Base-by-base conservation (phyloP, 225 moss, liverwort and hornwort species). In the Physcomitrium patens region DNA sequence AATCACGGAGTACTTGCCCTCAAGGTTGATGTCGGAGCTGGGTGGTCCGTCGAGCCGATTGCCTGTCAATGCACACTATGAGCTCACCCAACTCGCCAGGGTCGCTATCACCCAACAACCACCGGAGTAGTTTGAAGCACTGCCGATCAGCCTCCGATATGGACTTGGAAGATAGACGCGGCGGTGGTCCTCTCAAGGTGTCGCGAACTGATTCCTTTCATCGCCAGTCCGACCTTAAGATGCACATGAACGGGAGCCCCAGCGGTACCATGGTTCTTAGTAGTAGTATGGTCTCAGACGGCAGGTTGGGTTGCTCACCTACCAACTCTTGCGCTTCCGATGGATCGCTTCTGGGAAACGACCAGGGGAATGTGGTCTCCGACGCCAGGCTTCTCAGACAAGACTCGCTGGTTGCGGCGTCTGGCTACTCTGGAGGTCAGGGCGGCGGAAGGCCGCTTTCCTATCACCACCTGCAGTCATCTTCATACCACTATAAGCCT, bases 271-370 rank as follows among this genome's bases (percentile, higher is more conserved):
- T 96, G 77, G 94, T 92, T 12, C 89, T 92, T 6, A 96, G 96
- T 76, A 89, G 87, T 79, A 94, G 94, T 48, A 86, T 96, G 76
- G 93, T 93, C 11, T 93, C 91, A 53, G 96, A 96, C 37, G 96
- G 96, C 27, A 79, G 93, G 60, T 78, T 92, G 31, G 96, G 93
- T n/a, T 96, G 96, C 75, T 94, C 94, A 5, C 94, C 96, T 0
- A 93, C 96, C 2, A 94, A 96, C 90, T 94, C 94, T 2, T 96
- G 96, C 67, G 96, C 96, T 0, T 94, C 94, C n/a, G 96, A 96
- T 66, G 96, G 93, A 26, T 89, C 90, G 19, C 81, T 94, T 24
- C 82, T 96, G 10, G 93, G 93, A 27, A 96, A 83, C 70, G 93
- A 85, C 62, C 82, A 93, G 79, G 91, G 90, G 24, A 96, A 93